Evolutionary conservation across 2,329 filamentous ascomycete species (phyloP).

Genomic region (Aspergillus udagawae): DNA sequence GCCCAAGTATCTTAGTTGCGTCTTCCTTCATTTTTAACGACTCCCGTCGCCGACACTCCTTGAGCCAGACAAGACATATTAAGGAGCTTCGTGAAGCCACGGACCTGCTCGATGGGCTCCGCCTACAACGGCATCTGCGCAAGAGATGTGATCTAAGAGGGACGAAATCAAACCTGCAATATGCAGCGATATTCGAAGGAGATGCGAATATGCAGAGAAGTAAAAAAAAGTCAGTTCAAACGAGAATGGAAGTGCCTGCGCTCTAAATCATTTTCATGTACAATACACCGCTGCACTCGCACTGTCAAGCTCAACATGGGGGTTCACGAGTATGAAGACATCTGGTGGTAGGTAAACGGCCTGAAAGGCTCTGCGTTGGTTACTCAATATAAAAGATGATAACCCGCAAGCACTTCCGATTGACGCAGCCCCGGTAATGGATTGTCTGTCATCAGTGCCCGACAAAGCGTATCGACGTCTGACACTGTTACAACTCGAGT

Average conservation of each 20-base stretch:
- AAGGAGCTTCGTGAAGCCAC: too few species aligned
- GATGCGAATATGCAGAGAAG: neutral
- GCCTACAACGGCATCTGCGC: neutral
- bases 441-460: neutral
- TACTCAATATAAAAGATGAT: neutral
- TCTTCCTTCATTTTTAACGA: neutral
- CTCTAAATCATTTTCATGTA: constrained; percentile 17
- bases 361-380: neutral
- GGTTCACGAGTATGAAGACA: constrained; percentile 6
- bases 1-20: neutral
- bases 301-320: neutral
- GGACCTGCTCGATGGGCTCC: too few species aligned
- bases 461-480: neutral
- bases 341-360: neutral
- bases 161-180: neutral
- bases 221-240: neutral
- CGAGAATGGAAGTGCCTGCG: constrained; percentile 4
- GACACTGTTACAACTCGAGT: neutral
- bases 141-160: neutral
- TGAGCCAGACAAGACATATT: too few species aligned
- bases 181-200: neutral
- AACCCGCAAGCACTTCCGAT: neutral
- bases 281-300: constrained; percentile 13
- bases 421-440: neutral
- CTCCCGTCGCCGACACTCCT: too few species aligned